Conservation (phyloP, 1,284 basidiomycete species). For the Lignosus rhinocerotis region DNA sequence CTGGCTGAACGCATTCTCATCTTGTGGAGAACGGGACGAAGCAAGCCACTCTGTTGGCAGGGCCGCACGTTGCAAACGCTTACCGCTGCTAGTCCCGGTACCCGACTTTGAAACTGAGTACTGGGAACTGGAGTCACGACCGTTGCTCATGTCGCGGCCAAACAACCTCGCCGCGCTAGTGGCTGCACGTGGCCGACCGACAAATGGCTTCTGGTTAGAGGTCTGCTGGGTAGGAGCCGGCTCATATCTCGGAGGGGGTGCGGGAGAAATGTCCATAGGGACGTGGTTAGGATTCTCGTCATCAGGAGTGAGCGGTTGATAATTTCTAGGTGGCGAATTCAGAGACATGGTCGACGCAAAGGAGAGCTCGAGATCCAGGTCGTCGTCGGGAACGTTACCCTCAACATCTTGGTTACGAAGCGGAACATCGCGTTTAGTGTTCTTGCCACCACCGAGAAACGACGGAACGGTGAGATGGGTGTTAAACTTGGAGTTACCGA, state of each 20-base stretch:
- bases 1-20: slow-evolving; percentile 31
- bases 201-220: slow-evolving; percentile 5
- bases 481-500: slow-evolving; percentile 31
- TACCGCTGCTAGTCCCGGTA: slow-evolving; percentile 44
- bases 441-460: slow-evolving; percentile 50
- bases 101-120: slow-evolving; percentile 37
- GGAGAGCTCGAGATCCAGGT: slow-evolving; percentile 71
- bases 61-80: slow-evolving; percentile 57
- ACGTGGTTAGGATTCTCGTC: slow-evolving; percentile 44
- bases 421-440: slow-evolving; percentile 39
- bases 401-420: slow-evolving; percentile 52
- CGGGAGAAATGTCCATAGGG: slow-evolving; percentile 81
- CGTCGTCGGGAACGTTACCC: slow-evolving; percentile 54
- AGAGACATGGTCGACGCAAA: slow-evolving; percentile 80
- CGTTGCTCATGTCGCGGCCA: slow-evolving; percentile 70
- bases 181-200: slow-evolving; percentile 19
- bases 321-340: slow-evolving; percentile 60
- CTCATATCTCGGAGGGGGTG: slow-evolving; percentile 41
- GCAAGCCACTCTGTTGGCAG: slow-evolving; percentile 66
- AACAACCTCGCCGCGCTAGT: slow-evolving; percentile 63
- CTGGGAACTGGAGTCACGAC: slow-evolving; percentile 24
- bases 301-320: slow-evolving; percentile 46
- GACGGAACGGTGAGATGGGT: slow-evolving; percentile 54
- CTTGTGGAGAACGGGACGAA: slow-evolving; percentile 22
- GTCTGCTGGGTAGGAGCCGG: slow-evolving; percentile 7